Evolutionary conservation across 441 rosid genomes (phyloP).

Genomic region (Kokia cookei): DNA sequence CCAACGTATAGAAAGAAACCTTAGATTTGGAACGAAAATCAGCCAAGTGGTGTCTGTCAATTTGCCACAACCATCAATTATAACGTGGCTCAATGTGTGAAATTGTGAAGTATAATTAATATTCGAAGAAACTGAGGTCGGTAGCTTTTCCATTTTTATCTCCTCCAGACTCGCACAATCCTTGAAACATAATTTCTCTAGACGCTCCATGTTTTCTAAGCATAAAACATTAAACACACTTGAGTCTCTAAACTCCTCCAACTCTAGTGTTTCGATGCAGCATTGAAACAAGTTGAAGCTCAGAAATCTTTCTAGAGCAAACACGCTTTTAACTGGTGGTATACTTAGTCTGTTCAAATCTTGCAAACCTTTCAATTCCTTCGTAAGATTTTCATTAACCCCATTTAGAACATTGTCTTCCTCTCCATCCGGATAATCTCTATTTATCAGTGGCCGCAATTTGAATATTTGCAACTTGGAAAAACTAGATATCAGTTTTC

Average conservation of each 20-base stretch:
- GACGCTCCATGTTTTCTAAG: background rate
- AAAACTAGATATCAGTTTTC: background rate
- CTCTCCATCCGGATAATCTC: background rate
- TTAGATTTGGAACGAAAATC: background rate
- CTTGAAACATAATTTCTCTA: background rate
- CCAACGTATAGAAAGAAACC: background rate
- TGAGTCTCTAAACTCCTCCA: background rate
- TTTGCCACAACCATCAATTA: background rate
- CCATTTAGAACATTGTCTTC: background rate
- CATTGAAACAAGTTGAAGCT: background rate
- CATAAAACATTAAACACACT: background rate
- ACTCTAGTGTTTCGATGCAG: background rate
- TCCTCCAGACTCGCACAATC: background rate
- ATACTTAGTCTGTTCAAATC: background rate
- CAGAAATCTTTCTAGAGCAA: background rate
- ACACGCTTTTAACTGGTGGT: background rate
- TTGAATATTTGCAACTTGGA: background rate
- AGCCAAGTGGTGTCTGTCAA: background rate
- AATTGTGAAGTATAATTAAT: background rate
- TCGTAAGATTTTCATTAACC: background rate
- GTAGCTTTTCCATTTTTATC: background rate
- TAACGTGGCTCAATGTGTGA: background rate
- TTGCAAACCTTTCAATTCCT: background rate
- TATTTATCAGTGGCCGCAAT: background rate
- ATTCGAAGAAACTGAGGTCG: background rate